Percentiles rank a stretch among this genome's conserved stretches.
These are phyloP conservation scores for Vachellia collinsii DNA, from an alignment of 306 rosid species.

Conservation along the genomic window DNA sequence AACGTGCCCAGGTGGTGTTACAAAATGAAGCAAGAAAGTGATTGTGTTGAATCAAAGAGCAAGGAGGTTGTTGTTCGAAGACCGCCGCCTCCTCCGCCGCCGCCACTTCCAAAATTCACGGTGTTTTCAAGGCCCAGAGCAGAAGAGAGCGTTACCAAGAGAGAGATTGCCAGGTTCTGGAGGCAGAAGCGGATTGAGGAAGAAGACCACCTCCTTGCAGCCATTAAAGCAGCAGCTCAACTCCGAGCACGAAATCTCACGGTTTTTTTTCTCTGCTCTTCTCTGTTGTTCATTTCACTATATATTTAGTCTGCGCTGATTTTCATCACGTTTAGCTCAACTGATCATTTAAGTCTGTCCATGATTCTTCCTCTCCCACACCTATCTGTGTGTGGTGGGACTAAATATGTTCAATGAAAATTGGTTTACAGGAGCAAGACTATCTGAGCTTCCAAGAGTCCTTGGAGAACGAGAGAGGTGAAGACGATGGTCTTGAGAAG, in stretches of 20 bases:
- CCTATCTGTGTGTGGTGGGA: background rate
- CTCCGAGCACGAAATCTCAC: conserved; percentile 70
- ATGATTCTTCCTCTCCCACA: background rate
- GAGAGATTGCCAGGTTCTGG: conserved; percentile 83
- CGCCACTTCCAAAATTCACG: conserved; percentile 55
- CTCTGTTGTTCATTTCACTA: background rate
- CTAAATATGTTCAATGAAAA: conserved; percentile 11
- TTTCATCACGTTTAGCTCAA: background rate
- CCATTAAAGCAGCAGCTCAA: conserved; percentile 77
- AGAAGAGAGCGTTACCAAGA: conserved; percentile 67
- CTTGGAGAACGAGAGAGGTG: conserved; percentile 39
- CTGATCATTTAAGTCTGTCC: background rate
- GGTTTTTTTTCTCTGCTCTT: conserved; percentile 4
- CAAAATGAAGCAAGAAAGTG: conserved; percentile 42
- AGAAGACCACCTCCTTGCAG: conserved; percentile 83
- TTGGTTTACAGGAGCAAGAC: conserved; percentile 59
- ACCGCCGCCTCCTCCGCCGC: conserved; percentile 52
- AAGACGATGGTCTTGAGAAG: conserved; percentile 25
- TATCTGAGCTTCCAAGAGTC: conserved; percentile 58
- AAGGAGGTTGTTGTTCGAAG: conserved; percentile 25
- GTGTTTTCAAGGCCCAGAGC: conserved; percentile 12
- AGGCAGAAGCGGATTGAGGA: conserved; percentile 64
- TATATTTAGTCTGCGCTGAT: background rate
- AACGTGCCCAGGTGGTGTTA: background rate
- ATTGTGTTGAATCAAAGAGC: conserved; percentile 35